A percentile compares a stretch with the other conserved stretches of the same genome.
Evolutionary conservation across 805 yeast species (phyloP).

Genomic region (Schizosaccharomyces octosporus): DNA sequence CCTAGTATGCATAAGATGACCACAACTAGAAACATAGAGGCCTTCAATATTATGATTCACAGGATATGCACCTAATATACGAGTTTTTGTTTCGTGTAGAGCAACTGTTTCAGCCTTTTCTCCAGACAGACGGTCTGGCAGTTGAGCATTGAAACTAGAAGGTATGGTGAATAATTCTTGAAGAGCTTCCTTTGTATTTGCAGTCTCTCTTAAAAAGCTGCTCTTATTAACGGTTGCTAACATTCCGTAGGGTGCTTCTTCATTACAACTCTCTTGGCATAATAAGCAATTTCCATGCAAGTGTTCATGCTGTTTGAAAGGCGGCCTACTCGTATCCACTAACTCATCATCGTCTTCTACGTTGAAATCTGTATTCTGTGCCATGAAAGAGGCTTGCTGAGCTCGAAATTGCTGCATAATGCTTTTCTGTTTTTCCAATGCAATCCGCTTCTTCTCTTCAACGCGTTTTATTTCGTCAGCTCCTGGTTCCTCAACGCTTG

Average conservation of each 20-base stretch:
- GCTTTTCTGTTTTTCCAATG: slow-evolving; percentile 42
- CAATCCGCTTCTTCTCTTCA: slow-evolving; percentile 15
- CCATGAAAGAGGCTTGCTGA: slow-evolving; percentile 53
- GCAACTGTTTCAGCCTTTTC: background rate
- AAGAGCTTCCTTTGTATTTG: background rate
- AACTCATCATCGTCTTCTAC: slow-evolving; percentile 7
- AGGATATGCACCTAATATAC: background rate
- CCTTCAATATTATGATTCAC: background rate
- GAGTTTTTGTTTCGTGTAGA: background rate
- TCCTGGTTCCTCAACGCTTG: no score
- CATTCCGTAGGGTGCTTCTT: slow-evolving; percentile 48
- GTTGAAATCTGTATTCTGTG: slow-evolving; percentile 18
- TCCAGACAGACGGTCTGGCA: background rate
- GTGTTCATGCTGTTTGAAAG: slow-evolving; percentile 19
- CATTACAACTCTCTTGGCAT: slow-evolving; percentile 51
- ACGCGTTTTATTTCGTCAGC: slow-evolving; percentile 30
- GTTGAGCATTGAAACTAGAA: background rate
- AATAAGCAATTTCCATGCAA: slow-evolving; percentile 59
- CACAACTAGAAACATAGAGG: slow-evolving; percentile 27
- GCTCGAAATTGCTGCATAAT: slow-evolving; percentile 55
- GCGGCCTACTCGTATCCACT: background rate
- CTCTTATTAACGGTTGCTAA: slow-evolving; percentile 29
- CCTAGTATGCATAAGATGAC: slow-evolving; percentile 74
- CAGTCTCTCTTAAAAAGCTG: background rate
- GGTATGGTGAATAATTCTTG: background rate